phyloP scores from a whole-genome alignment of 2,329 filamentous ascomycete species.

The Raffaelea arxii region DNA sequence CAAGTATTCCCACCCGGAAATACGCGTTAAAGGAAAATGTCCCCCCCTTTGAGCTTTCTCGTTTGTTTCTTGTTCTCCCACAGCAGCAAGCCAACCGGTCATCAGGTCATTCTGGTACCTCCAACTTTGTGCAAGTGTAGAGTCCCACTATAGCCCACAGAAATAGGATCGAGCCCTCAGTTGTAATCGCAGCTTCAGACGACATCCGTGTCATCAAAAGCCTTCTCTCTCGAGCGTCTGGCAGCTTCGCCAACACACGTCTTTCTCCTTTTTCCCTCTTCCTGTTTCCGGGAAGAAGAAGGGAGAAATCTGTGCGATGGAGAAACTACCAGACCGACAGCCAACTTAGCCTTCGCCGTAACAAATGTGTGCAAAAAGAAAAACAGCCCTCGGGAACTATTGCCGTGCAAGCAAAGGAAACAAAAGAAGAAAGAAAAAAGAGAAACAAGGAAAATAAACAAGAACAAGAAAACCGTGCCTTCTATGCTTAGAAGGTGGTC shows the following conservation, averaged over 20 bases:
- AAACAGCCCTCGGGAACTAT: constrained; percentile 29
- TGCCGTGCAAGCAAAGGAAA: constrained; percentile 16
- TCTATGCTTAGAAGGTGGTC: constrained; percentile 42
- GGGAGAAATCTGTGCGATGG: constrained; percentile 5
- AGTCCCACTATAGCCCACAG: constrained; percentile 19
- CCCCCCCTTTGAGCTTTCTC: too few species aligned
- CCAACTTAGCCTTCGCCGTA: constrained; percentile 44
- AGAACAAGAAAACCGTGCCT: not conserved
- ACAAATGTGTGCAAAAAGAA: constrained; percentile 12
- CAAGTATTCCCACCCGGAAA: too few species aligned
- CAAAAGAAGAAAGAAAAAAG: not conserved
- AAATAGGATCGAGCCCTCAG: constrained; percentile 14
- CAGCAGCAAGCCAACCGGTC: constrained; percentile 7
- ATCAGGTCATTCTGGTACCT: constrained; percentile 9
- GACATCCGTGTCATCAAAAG: too few species aligned
- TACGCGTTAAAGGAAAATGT: too few species aligned
- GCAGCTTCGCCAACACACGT: constrained; percentile 4
- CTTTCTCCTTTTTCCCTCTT: not conserved
- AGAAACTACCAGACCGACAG: constrained; percentile 41
- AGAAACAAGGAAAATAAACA: not conserved
- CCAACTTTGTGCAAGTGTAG: not conserved
- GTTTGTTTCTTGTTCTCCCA: not conserved
- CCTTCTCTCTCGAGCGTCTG: constrained; percentile 6
- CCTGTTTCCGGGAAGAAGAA: not conserved
- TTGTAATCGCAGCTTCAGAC: constrained; percentile 7